Evolutionary conservation across 352 stramenopile species (phyloP).

Genomic region (Phytophthora rubi): DNA sequence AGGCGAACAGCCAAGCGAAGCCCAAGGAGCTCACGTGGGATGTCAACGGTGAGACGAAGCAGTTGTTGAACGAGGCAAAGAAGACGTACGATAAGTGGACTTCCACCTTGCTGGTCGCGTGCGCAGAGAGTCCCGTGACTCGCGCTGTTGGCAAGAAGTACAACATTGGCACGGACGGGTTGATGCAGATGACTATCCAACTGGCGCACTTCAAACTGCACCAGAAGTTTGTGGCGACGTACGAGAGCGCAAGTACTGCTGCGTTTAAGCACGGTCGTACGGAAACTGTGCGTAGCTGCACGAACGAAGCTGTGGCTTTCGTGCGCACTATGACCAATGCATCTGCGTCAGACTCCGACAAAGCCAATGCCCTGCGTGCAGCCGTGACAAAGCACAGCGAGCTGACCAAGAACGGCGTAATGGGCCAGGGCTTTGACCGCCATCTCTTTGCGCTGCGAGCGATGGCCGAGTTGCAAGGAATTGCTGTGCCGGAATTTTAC

Average conservation of each 20-base stretch:
- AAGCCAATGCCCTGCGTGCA: slow-evolving; percentile 62
- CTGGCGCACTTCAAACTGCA: slow-evolving; percentile 88
- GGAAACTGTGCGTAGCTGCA: slow-evolving; percentile 90
- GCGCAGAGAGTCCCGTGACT: slow-evolving; percentile 77
- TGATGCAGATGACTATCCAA: slow-evolving; percentile 93
- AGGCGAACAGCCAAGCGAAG: slow-evolving; percentile 32
- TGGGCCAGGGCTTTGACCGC: slow-evolving; percentile 91
- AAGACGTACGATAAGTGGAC: slow-evolving; percentile 75
- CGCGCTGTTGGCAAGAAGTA: slow-evolving; percentile 66
- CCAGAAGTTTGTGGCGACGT: slow-evolving; percentile 84
- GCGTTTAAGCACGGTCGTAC: slow-evolving; percentile 93
- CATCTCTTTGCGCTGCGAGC: slow-evolving; percentile 84
- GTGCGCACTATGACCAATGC: slow-evolving; percentile 73
- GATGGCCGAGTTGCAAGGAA: slow-evolving; percentile 69
- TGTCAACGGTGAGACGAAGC: slow-evolving; percentile 57
- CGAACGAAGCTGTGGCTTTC: slow-evolving; percentile 84
- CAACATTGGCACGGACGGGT: slow-evolving; percentile 86
- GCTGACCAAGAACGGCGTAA: slow-evolving; percentile 91
- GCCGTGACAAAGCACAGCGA: slow-evolving; percentile 90
- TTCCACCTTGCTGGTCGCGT: slow-evolving; percentile 66
- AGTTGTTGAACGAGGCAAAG: slow-evolving; percentile 74
- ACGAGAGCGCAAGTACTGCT: slow-evolving; percentile 89
- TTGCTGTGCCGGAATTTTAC: slow-evolving; percentile 77
- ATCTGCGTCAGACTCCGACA: slow-evolving; percentile 59
- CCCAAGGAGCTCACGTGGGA: slow-evolving; percentile 69